These are phyloP conservation scores for Hanseniaspora vineae DNA, from an alignment of 805 yeast species.

Conservation along the genomic window DNA sequence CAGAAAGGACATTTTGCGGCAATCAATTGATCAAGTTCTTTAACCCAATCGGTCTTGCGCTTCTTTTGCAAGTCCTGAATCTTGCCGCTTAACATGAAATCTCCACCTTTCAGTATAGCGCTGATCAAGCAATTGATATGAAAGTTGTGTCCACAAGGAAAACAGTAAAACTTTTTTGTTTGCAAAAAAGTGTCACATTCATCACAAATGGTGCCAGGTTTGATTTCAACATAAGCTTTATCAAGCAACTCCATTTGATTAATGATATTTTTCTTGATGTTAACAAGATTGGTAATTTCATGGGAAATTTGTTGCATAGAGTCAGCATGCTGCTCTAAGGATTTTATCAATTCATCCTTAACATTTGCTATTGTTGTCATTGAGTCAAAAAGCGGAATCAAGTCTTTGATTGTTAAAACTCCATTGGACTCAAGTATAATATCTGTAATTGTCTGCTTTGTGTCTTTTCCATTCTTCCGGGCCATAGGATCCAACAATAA, in stretches of 20 bases:
- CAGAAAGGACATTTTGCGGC: slow-evolving; percentile 63
- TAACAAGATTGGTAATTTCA: slow-evolving; percentile 66
- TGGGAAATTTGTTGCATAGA: slow-evolving; percentile 50
- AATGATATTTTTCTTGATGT: slow-evolving; percentile 46
- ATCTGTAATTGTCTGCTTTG: slow-evolving; percentile 23
- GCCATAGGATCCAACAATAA: slow-evolving; percentile 12
- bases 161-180: slow-evolving; percentile 60
- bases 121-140: slow-evolving; percentile 80
- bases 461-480: slow-evolving; percentile 14
- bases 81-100: slow-evolving; percentile 50
- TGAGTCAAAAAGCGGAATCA: slow-evolving; percentile 77
- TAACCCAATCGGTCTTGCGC: slow-evolving; percentile 14
- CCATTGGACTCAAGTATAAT: slow-evolving; percentile 33
- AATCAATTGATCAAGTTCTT: slow-evolving; percentile 41
- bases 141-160: slow-evolving; percentile 84
- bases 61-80: slow-evolving; percentile 37
- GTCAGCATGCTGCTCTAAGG: slow-evolving; percentile 62
- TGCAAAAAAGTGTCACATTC: slow-evolving; percentile 44
- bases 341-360: slow-evolving; percentile 68
- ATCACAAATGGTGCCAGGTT: slow-evolving; percentile 68
- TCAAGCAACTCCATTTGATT: slow-evolving; percentile 41
- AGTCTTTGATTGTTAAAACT: slow-evolving; percentile 57
- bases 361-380: slow-evolving; percentile 69
- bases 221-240: slow-evolving; percentile 49
- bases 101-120: slow-evolving; percentile 45